A percentile compares a stretch with the other conserved stretches of the same genome.
These are phyloP conservation scores for Fusarium continuum DNA, from an alignment of 2,329 filamentous ascomycete genomes.

Conservation along the genomic window DNA sequence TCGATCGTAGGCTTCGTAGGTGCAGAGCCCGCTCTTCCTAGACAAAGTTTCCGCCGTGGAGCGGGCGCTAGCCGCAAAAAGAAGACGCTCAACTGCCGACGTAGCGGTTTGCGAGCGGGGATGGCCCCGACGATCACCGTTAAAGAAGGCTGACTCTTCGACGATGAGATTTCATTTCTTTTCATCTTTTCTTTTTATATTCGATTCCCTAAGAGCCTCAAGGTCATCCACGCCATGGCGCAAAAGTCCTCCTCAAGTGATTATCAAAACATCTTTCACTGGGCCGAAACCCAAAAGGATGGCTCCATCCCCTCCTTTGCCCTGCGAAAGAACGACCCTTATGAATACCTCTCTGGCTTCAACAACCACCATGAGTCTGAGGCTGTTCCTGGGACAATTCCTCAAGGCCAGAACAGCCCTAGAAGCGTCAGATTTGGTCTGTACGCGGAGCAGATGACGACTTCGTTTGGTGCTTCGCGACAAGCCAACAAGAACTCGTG, in stretches of 20 bases:
- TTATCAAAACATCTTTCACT: conserved; percentile 63
- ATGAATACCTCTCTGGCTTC: conserved; percentile 66
- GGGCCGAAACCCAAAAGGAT: conserved; percentile 69
- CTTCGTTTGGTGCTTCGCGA: conserved; percentile 47
- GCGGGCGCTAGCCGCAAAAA: not conserved
- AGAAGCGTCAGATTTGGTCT: conserved; percentile 51
- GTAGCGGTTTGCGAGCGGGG: not conserved
- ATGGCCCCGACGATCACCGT: too few species aligned
- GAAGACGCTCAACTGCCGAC: not conserved
- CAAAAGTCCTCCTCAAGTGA: conserved; percentile 41
- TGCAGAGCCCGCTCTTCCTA: not conserved
- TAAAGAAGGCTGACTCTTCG: too few species aligned
- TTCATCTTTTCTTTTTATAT: too few species aligned
- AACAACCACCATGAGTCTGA: conserved; percentile 58
- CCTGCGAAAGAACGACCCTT: conserved; percentile 52
- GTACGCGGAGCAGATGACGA: conserved; percentile 57
- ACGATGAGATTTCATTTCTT: not conserved
- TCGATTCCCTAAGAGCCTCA: too few species aligned
- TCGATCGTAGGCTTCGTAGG: conserved; percentile 1
- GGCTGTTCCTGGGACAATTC: conserved; percentile 57
- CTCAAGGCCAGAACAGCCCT: conserved; percentile 56
- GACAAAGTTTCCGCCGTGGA: not conserved
- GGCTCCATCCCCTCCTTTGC: conserved; percentile 63
- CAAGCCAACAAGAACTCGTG: conserved; percentile 46
- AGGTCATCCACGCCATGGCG: conserved; percentile 5